Conservation (phyloP, 2,329 filamentous ascomycete genomes). For the Penicillium psychrosexuale region DNA sequence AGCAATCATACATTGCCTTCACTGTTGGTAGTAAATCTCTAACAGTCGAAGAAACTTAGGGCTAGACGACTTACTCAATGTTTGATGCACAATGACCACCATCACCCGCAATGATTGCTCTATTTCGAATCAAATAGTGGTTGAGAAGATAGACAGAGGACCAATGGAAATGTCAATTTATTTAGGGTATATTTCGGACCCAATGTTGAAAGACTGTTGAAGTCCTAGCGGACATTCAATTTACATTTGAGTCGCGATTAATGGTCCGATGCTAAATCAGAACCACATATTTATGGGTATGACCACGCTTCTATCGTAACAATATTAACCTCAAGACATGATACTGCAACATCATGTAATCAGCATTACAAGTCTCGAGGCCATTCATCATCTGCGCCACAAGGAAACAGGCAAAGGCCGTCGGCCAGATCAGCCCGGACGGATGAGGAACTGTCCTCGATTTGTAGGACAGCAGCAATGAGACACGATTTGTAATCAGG, state of each 20-base stretch:
- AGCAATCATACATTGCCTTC: neutral
- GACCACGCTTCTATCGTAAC: neutral
- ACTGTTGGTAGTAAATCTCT: no score
- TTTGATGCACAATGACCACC: neutral
- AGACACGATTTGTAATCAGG: constrained; percentile 14
- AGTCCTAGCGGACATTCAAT: neutral
- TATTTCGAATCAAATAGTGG: neutral
- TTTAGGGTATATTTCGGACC: constrained; percentile 18
- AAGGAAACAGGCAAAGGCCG: constrained; percentile 13
- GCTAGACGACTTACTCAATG: neutral
- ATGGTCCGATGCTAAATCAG: constrained; percentile 5
- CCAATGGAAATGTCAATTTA: constrained; percentile 8
- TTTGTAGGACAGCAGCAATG: constrained; percentile 9
- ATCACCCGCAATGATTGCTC: neutral
- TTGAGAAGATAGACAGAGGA: neutral
- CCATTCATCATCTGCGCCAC: constrained; percentile 4
- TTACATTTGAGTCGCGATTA: constrained; percentile 2
- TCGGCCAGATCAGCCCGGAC: constrained; percentile 16
- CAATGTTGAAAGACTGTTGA: neutral
- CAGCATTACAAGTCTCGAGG: neutral
- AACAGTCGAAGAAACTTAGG: neutral
- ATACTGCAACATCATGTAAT: neutral
- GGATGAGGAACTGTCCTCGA: constrained; percentile 15
- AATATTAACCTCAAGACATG: neutral
- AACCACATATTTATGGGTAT: constrained; percentile 7